Base-by-base conservation (phyloP, 2,329 filamentous ascomycete genomes). In the Chalara sp. region DNA sequence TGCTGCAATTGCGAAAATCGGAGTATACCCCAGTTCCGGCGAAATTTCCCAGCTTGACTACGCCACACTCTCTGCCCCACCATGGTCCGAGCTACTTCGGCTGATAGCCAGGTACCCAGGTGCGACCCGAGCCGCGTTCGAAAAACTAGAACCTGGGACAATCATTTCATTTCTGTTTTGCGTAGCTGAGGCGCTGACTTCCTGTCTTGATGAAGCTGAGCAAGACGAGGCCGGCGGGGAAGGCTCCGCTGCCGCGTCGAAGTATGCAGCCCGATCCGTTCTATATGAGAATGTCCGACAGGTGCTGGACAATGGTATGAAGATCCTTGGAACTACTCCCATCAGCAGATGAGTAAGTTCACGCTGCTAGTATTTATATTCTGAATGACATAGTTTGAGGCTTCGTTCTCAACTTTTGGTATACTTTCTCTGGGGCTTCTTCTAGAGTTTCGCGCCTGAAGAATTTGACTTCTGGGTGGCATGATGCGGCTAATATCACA, bases 1-100 rank as follows among this genome's bases (percentile, higher is more conserved):
- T 68, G 78, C 75, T 43, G 30, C 37, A 33, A 35, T 52, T 42
- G 42, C 33, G 10, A 33, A 30, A 7, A 37, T 35, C 10, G 37
- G 49, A 31, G 28, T 33, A 32, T 35, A 41, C 5, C 29, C 42
- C 31, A 42, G 21, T 12, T 21, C 21, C 10, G 35, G 35, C 7
- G 41, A 46, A 7, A 35, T 51, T 48, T 11, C 35, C 28, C 30
- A 51, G 6, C 10, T 48, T 11, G 49, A 49, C 31, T 49, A 49
- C 40, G n/a, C 46, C 21, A 31, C 40, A 32, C 35, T 52, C 30
- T 30, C 11, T 5, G 46, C 49, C 6, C 32, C 32, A 11, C 32
- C 32, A 10, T 49, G 45, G 41, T 45, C 30, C 30, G 42, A 52
- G 5, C 37, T 52, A 5, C 46, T 52, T 29, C 40, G 50, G 31